phyloP scores from a whole-genome alignment of 306 rosid species.

The Begonia fuchsioides region DNA sequence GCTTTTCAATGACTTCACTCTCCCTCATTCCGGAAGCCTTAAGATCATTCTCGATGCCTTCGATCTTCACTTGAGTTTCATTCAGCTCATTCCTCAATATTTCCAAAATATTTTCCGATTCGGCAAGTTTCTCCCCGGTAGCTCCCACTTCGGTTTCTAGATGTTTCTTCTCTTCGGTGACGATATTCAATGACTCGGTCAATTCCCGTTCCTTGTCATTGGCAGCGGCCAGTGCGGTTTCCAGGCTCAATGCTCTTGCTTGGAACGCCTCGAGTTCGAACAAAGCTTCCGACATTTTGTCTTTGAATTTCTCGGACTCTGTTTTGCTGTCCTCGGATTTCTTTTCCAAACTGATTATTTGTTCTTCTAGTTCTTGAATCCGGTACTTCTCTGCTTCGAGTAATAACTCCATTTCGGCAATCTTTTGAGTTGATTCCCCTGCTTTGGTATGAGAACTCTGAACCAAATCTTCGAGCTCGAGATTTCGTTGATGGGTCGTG shows the following conservation, averaged over 20 bases:
- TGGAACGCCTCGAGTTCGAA: constrained; percentile 68
- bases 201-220: constrained; percentile 48
- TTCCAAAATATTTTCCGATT: constrained; percentile 62
- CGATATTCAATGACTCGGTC: constrained; percentile 31
- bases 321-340: constrained; percentile 39
- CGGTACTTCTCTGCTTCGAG: constrained; percentile 80
- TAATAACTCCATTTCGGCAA: constrained; percentile 62
- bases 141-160: constrained; percentile 40
- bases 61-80: constrained; percentile 57
- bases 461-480: constrained; percentile 81
- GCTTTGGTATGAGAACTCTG: constrained; percentile 58
- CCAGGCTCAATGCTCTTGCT: constrained; percentile 47
- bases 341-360: constrained; percentile 45
- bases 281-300: constrained; percentile 35
- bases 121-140: constrained; percentile 47
- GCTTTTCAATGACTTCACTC: constrained; percentile 39
- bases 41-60: constrained; percentile 41
- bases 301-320: constrained; percentile 33
- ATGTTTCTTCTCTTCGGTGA: constrained; percentile 48
- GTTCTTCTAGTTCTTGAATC: constrained; percentile 90
- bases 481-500: constrained; percentile 50
- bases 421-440: constrained; percentile 53
- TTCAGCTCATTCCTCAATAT: constrained; percentile 57
- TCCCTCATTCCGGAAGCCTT: constrained; percentile 49
- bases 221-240: constrained; percentile 35